Base-by-base conservation (phyloP, 768 basidiomycete genomes). In the Trametes maxima region DNA sequence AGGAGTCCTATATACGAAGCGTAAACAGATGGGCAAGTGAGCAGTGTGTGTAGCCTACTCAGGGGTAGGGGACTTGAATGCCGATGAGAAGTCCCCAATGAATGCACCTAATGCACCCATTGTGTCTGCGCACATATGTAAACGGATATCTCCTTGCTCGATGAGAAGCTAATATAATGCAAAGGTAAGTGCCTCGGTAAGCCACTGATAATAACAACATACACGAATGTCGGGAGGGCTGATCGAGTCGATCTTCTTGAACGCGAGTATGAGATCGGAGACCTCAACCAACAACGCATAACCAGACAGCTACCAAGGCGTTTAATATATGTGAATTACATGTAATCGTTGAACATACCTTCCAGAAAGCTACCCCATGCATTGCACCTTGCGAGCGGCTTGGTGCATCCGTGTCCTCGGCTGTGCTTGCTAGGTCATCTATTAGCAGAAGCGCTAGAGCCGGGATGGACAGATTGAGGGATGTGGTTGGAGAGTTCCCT, bases 121-220 rank as follows among this genome's bases (percentile, higher is more conserved):
- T 0, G 91, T 90, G 71, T 94, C 92, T 12, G 93, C 92, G 68
- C 90, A 92, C 24, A 92, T 77, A 69, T 89, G 87, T 45, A 92
- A 65, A 42, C 79, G 79, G 5, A 93, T 71, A 17, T 74, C 76
- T 37, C 85, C 74, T 14, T 75, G 79, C 53, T 85, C 78, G 24
- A 90, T 70, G n/a, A 74, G 66, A 22, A 90, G 73, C 92, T 92
- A 54, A 43, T 28, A 3, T 4, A 22, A 45, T 11, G n/a, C 2
- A 5, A 1, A 17, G 14, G n/a, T 53, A 14, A 45, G 14, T 11
- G 16, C 3, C 17, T 3, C 5, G 21, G 7, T 2, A 10, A 5
- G 36, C 11, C 2, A 43, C 1, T 6, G 44, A 36, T 36, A 1
- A 25, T 17, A 39, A 1, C 17, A 14, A 74, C 77, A 49, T 72